Base-by-base conservation (phyloP, 2,329 filamentous ascomycete species). In the Aschersonia sp. region DNA sequence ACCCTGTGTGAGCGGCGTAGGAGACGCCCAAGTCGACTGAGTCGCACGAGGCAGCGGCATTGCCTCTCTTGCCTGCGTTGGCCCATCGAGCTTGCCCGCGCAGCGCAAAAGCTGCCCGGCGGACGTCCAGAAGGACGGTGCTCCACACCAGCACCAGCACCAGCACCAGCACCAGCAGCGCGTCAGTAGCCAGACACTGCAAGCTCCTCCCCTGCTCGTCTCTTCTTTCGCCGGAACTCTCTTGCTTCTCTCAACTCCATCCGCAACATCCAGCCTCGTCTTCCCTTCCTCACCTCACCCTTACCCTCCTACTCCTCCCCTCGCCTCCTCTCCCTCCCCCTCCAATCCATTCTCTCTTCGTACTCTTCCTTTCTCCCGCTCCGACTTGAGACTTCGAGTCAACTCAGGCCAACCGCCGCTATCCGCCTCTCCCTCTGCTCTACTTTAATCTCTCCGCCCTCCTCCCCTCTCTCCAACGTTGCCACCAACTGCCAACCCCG, bases 181-280 rank as follows among this genome's bases (percentile, higher is more conserved):
- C 22, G 22, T 22, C 22, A 22, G 22, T 22, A 22, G 22, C 22
- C 22, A 22, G 22, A 22, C 22, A 22, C 22, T 22, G 22, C 22
- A 22, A 22, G 22, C 22, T 22, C 22, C 22, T 22, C 22, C n/a
- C 22, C n/a, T 39, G 37, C n/a, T 46, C 47, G 40, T 33, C 47
- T 46, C 14, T 43, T 30, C 32, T 29, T 39, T 41, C 31, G 31
- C 33, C 41, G 30, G 14, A 29, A 14, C 45, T 46, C 8, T 14
- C 11, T 39, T 35, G 14, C 43, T 37, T 45, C 44, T 46, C 47
- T 12, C 47, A 49, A 31, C 40, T 46, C 47, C 29, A 46, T 46
- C 45, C 40, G 43, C 30, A 45, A 14, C 48, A 30, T 47, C 46
- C 46, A 44, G 39, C 44, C 49, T 37, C 43, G 39, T 45, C 47